Evolutionary conservation across 305 asterid genomes (phyloP).

Genomic region (Andrographis paniculata): DNA sequence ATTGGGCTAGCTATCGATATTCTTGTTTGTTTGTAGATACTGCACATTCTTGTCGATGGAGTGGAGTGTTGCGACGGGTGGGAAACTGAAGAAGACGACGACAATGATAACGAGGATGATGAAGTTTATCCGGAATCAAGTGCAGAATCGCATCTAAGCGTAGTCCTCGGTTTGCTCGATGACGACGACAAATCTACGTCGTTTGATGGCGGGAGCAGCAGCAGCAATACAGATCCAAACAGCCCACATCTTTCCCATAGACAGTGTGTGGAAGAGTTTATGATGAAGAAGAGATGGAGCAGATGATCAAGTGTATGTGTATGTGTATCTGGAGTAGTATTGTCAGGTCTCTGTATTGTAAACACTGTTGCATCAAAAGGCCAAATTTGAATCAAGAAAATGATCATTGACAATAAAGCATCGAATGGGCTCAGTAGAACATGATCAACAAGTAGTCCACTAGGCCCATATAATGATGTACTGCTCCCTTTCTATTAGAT

Average conservation of each 20-base stretch:
- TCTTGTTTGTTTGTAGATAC: conserved; percentile 22
- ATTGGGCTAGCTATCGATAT: background rate
- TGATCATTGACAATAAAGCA: too few relatives aligned
- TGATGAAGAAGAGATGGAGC: conserved; percentile 46
- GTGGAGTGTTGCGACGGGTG: conserved; percentile 18
- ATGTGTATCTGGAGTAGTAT: conserved; percentile 36
- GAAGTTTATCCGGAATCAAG: conserved; percentile 61
- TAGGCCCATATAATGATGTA: too few relatives aligned
- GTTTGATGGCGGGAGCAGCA: too few relatives aligned
- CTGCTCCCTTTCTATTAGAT: too few relatives aligned
- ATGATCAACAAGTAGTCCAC: too few relatives aligned
- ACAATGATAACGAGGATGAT: conserved; percentile 38
- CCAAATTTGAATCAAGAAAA: too few relatives aligned
- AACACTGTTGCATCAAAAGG: too few relatives aligned
- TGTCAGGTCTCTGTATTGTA: too few relatives aligned
- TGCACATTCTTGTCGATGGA: conserved; percentile 42
- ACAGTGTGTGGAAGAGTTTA: conserved; percentile 42
- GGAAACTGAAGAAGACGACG: conserved; percentile 25
- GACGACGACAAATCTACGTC: conserved; percentile 32
- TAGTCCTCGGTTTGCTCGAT: conserved; percentile 50
- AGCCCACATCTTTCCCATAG: conserved; percentile 54
- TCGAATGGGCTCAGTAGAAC: too few relatives aligned
- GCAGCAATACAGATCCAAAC: conserved; percentile 49
- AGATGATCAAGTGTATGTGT: conserved; percentile 52
- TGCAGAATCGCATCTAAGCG: conserved; percentile 50